A percentile compares a stretch with the other conserved stretches of the same genome.
These are phyloP conservation scores for Citrullus colocynthis DNA, from an alignment of 306 rosid species.

Conservation along the genomic window DNA sequence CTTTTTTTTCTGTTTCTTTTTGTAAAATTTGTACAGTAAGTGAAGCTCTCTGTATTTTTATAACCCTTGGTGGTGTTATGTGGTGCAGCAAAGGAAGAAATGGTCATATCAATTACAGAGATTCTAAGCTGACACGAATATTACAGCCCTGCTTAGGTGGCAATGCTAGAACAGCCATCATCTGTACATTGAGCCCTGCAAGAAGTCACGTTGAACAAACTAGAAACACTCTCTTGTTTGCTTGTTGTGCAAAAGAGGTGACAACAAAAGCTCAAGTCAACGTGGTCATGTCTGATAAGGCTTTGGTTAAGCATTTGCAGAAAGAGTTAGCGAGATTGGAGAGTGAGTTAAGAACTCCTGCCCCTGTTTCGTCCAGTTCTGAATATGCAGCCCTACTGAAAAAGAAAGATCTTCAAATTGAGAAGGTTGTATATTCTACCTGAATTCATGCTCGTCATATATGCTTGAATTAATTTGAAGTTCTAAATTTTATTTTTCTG, in stretches of 20 bases:
- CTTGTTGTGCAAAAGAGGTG: conserved; percentile 96
- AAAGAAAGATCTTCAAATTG: conserved; percentile 90
- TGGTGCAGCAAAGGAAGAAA: conserved; percentile 78
- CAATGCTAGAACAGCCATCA: conserved; percentile 96
- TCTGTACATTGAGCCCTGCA: conserved; percentile 97
- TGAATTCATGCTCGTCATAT: background rate
- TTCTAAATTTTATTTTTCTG: background rate
- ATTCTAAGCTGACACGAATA: conserved; percentile 90
- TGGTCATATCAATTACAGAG: conserved; percentile 93
- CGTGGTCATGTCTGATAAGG: conserved; percentile 97
- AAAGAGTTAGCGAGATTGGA: conserved; percentile 93
- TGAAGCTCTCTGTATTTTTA: background rate
- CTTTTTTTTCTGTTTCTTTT: background rate
- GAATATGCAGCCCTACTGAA: conserved; percentile 61
- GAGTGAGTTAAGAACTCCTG: conserved; percentile 77
- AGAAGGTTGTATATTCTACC: conserved; percentile 49
- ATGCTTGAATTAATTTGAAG: background rate
- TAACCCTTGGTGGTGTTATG: conserved; percentile 9
- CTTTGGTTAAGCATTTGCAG: conserved; percentile 92
- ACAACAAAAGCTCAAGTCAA: conserved; percentile 96
- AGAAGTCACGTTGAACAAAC: conserved; percentile 96
- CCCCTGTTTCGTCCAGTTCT: conserved; percentile 38
- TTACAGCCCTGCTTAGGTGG: conserved; percentile 97
- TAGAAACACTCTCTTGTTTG: conserved; percentile 94
- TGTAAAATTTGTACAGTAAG: background rate